Percentiles rank a stretch among this genome's conserved stretches.
Evolutionary conservation across 495 filamentous ascomycete species (phyloP).

Genomic region (Arthonia radiata): DNA sequence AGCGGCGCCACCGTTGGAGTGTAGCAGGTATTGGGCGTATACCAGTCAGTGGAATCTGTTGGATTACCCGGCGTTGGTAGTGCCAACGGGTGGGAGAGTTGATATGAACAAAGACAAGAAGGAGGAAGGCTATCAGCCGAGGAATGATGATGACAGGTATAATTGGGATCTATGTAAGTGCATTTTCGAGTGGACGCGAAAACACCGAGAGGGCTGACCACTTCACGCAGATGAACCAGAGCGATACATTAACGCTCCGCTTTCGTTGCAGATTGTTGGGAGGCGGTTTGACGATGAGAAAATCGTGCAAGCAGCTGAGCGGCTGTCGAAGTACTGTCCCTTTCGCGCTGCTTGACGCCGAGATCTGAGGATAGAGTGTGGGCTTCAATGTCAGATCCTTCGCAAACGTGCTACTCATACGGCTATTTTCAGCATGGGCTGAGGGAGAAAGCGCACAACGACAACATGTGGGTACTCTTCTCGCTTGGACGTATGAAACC

Average conservation of each 20-base stretch:
- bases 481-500: background rate
- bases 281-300: constrained; percentile 21
- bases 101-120: constrained; percentile 7
- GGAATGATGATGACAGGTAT: constrained; percentile 21
- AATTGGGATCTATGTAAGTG: constrained; percentile 19
- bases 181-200: background rate
- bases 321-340: background rate
- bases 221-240: constrained; percentile 6
- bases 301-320: constrained; percentile 14
- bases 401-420: too few species aligned
- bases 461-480: too few species aligned
- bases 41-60: constrained; percentile 51
- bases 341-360: too few species aligned
- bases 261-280: constrained; percentile 29
- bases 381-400: too few species aligned
- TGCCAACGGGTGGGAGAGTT: constrained; percentile 14
- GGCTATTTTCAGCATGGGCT: too few species aligned
- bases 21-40: constrained; percentile 43
- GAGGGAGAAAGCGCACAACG: too few species aligned
- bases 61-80: constrained; percentile 35
- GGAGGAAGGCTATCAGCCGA: constrained; percentile 13
- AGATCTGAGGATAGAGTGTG: too few species aligned
- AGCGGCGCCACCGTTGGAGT: constrained; percentile 31
- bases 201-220: background rate
- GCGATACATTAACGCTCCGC: constrained; percentile 19